Evolutionary conservation across 495 filamentous ascomycete species (phyloP), one percentile per base, ranked within the genome.

Genomic region (Friedmanniomyces simplex): DNA sequence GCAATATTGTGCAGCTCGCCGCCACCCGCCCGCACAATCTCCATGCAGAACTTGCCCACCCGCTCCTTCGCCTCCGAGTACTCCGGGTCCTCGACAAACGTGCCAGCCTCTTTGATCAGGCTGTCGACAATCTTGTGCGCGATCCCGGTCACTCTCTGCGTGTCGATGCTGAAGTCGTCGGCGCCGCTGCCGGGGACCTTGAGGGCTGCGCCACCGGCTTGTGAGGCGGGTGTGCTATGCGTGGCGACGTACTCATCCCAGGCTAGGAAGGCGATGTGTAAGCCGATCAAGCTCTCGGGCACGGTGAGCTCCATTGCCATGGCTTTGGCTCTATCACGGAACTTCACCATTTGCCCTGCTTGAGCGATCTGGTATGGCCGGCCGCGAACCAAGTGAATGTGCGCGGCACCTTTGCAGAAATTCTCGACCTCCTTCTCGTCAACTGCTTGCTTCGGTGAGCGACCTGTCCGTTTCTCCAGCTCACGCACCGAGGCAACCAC

Each of bases 371-470:
- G 74, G 0, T 88, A 71, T 1, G 75, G 69, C 1, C 80, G 71
- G 20, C 84, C 85, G 21, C 81, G 79, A 36, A 97, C 85, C 37
- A 95, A 77, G 72, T 93, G 93, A 64, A 97, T 87, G 67, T 91
- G 91, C 54, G 88, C 88, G 50, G 94, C 88, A 57, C 93, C 90
- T 72, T 94, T 96, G 79, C 93, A 96, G 71, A 96, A 99, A 22
- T 85, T 78, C 60, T 95, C 90, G 49, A 99, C 84, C 65, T 95
- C 89, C 52, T 82, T 81, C 46, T 83, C 79, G 42, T 82, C 73
- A 52, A 96, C 77, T 12, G 70, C 60, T 8, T 72, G 60, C 13
- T 51, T 51, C 0, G 60, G 41, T n/a, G 46, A 18, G 25, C 59
- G 71, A 22, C 64, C 65, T 12, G 79, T 63, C 48, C 76, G 73